Conservation (phyloP, 2,329 filamentous ascomycete genomes). For the Neocucurbitaria cava region DNA sequence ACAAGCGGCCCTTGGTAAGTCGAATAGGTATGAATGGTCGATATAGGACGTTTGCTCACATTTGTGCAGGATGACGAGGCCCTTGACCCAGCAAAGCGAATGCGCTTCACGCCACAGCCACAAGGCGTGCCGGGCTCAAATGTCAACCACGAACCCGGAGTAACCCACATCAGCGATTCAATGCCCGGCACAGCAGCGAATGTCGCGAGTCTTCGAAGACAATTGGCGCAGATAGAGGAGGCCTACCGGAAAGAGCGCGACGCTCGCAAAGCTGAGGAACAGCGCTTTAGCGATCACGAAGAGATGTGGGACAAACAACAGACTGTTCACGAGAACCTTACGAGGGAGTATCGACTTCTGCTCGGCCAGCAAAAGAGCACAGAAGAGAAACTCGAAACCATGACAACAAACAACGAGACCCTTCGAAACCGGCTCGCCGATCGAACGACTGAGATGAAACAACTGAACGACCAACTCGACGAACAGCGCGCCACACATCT, state of each 20-base stretch:
- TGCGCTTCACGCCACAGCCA: constrained; percentile 44
- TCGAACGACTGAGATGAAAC: constrained; percentile 16
- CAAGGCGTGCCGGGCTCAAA: constrained; percentile 8
- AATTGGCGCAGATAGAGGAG: constrained; percentile 11
- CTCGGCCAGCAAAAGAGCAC: constrained; percentile 23
- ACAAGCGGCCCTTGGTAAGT: constrained; percentile 39
- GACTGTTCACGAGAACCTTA: constrained; percentile 32
- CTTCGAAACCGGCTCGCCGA: constrained; percentile 26
- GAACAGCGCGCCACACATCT: constrained; percentile 24
- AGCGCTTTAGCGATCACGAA: constrained; percentile 23
- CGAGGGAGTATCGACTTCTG: constrained; percentile 21
- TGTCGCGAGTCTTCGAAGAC: constrained; percentile 14
- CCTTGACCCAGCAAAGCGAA: constrained; percentile 40
- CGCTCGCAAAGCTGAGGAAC: constrained; percentile 15
- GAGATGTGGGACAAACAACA: constrained; percentile 35
- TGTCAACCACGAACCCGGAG: constrained; percentile 26
- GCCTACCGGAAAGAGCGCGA: constrained; percentile 12
- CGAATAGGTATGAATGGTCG: background rate
- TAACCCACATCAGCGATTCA: constrained; percentile 54
- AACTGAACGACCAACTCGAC: constrained; percentile 22
- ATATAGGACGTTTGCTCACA: background rate
- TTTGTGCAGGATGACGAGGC: constrained; percentile 26
- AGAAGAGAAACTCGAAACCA: constrained; percentile 23
- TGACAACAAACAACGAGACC: constrained; percentile 18
- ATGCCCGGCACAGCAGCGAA: constrained; percentile 37